These are phyloP conservation scores for Neonectria magnoliae DNA, from an alignment of 2,329 filamentous ascomycete species.

Conservation along the genomic window DNA sequence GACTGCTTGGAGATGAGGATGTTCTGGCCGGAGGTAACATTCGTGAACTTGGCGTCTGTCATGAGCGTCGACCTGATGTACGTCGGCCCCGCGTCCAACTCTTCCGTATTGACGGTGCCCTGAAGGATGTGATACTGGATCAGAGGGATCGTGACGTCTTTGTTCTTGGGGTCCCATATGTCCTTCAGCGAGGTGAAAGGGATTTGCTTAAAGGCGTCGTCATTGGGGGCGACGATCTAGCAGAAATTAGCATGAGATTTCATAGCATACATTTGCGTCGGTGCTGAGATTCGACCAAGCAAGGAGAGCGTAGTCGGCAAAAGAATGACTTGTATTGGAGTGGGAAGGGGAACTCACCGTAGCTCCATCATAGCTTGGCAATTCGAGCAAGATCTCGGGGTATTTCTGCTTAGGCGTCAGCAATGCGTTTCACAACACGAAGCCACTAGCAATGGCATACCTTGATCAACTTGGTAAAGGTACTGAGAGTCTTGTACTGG, in stretches of 20 bases:
- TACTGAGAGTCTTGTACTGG: slow-evolving; percentile 54
- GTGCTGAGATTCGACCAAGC: background rate
- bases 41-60: slow-evolving; percentile 53
- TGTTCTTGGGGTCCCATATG: slow-evolving; percentile 57
- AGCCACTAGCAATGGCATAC: slow-evolving; percentile 38
- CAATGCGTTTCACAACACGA: background rate
- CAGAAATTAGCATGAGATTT: background rate
- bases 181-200: slow-evolving; percentile 60
- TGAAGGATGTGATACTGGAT: slow-evolving; percentile 71
- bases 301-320: background rate
- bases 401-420: slow-evolving; percentile 50
- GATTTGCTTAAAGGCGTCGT: slow-evolving; percentile 66
- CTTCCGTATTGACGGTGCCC: slow-evolving; percentile 55
- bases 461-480: slow-evolving; percentile 56
- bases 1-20: slow-evolving; percentile 58
- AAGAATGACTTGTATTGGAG: background rate
- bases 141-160: slow-evolving; percentile 57
- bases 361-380: slow-evolving; percentile 55
- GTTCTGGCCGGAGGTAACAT: slow-evolving; percentile 61
- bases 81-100: slow-evolving; percentile 50
- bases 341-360: slow-evolving; percentile 48
- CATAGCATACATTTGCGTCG: background rate
- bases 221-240: slow-evolving; percentile 66
- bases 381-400: slow-evolving; percentile 55
- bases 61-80: slow-evolving; percentile 57